Evolutionary conservation across 2,329 filamentous ascomycete genomes (phyloP).

Genomic region (Cercospora nicotianae): DNA sequence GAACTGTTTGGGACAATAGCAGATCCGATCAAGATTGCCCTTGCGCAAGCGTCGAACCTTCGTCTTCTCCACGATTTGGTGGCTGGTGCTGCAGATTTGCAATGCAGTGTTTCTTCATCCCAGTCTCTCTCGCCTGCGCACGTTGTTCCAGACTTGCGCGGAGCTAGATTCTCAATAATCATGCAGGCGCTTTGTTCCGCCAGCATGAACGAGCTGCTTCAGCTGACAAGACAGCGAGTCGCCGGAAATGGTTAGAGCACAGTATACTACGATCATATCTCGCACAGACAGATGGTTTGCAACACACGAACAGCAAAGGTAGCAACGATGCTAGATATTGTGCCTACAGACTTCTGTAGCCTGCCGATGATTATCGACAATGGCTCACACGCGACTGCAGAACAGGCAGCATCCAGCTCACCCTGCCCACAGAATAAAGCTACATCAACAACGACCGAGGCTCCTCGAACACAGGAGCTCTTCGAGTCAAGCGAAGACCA

Average conservation of each 20-base stretch:
- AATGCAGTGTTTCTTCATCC: not conserved
- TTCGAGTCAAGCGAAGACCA: not conserved
- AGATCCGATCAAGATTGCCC: conserved; percentile 16
- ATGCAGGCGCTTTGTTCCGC: not conserved
- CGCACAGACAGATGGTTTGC: not conserved
- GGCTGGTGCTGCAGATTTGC: not conserved
- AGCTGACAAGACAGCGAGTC: not conserved
- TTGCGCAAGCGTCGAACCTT: conserved; percentile 17
- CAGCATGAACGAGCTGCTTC: not conserved
- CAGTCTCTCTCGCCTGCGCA: not conserved
- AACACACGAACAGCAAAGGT: not conserved
- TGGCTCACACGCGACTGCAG: not conserved
- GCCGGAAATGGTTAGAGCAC: not conserved
- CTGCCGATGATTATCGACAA: conserved; percentile 32
- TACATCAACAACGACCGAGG: not conserved
- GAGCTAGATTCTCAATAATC: not conserved
- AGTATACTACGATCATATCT: not conserved
- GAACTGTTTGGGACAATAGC: not conserved
- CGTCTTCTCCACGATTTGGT: conserved; percentile 14
- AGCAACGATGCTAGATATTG: conserved; percentile 1
- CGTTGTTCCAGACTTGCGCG: not conserved
- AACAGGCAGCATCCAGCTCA: not conserved
- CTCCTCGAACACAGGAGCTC: not conserved
- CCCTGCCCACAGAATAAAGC: not conserved
- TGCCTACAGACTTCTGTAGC: conserved; percentile 11